phyloP scores from a whole-genome alignment of 129 eudicot genomes.

The sunflower (Helianthus annuus) region DNA sequence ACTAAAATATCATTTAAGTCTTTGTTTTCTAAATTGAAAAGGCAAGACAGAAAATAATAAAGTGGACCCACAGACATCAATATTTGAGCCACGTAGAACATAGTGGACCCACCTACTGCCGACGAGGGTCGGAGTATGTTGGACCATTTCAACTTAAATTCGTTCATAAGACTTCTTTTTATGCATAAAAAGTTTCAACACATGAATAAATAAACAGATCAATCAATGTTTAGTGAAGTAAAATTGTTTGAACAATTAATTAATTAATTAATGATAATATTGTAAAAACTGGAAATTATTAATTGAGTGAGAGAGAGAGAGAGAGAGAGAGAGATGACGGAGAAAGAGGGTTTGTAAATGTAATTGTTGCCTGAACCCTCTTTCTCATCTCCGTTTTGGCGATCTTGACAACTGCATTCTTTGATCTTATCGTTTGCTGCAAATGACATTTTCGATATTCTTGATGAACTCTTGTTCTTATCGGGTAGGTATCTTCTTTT shows the following conservation, averaged over 20 bases:
- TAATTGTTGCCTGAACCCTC: slow-evolving; percentile 25
- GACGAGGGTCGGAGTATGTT: slow-evolving; percentile 18
- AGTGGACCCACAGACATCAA: slow-evolving; percentile 18
- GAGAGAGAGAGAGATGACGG: slow-evolving; percentile 18
- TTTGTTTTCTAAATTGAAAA: background rate
- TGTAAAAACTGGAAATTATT: background rate
- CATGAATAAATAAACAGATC: slow-evolving; percentile 8
- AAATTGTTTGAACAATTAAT: background rate
- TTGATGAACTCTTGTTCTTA: slow-evolving; percentile 20
- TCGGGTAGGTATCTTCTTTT: slow-evolving; percentile 23
- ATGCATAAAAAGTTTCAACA: background rate
- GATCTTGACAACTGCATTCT: slow-evolving; percentile 36
- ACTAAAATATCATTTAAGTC: too few relatives aligned
- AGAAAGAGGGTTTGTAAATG: slow-evolving; percentile 24
- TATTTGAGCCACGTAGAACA: background rate
- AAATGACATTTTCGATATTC: slow-evolving; percentile 27
- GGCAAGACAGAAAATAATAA: background rate
- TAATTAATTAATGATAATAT: background rate
- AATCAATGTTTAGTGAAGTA: background rate
- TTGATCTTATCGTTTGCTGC: slow-evolving; percentile 29
- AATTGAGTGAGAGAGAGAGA: background rate
- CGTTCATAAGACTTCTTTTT: slow-evolving; percentile 18
- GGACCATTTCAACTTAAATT: slow-evolving; percentile 30
- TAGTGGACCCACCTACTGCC: slow-evolving; percentile 24
- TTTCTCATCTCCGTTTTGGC: background rate